Conservation (phyloP, 495 filamentous ascomycete species). For the Podospora pseudopauciseta region DNA sequence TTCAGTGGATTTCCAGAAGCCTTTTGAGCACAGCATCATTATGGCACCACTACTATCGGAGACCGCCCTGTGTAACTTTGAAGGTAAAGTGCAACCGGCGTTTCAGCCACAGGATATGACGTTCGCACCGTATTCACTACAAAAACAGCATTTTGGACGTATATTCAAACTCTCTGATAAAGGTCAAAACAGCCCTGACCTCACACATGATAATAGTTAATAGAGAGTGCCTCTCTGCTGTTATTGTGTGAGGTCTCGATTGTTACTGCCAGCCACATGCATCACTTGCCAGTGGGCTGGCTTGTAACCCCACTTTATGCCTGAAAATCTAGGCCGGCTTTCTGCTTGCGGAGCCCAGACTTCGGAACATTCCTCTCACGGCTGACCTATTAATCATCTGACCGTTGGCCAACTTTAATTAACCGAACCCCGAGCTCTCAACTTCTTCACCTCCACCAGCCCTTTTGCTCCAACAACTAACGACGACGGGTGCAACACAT, state of each 20-base stretch:
- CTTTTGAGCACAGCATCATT: slow-evolving; percentile 18
- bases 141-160: too few relatives aligned
- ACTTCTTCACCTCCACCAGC: background rate
- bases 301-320: background rate
- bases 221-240: background rate
- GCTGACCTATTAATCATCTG: background rate
- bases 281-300: background rate
- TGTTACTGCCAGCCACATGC: background rate
- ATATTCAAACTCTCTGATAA: background rate
- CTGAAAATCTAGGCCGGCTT: background rate
- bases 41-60: slow-evolving; percentile 16
- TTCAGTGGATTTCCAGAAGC: slow-evolving; percentile 17
- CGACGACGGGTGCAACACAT: background rate
- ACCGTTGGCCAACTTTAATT: slow-evolving; percentile 2
- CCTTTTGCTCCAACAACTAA: background rate
- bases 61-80: slow-evolving; percentile 11
- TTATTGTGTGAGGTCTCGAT: background rate
- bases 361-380: background rate
- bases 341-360: background rate
- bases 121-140: background rate
- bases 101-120: background rate
- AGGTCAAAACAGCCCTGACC: background rate
- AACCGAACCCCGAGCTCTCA: background rate
- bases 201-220: background rate
- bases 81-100: background rate